These are phyloP conservation scores for Microstegium vimineum DNA, from an alignment of 176 grass and related monocot species.

Conservation along the genomic window DNA sequence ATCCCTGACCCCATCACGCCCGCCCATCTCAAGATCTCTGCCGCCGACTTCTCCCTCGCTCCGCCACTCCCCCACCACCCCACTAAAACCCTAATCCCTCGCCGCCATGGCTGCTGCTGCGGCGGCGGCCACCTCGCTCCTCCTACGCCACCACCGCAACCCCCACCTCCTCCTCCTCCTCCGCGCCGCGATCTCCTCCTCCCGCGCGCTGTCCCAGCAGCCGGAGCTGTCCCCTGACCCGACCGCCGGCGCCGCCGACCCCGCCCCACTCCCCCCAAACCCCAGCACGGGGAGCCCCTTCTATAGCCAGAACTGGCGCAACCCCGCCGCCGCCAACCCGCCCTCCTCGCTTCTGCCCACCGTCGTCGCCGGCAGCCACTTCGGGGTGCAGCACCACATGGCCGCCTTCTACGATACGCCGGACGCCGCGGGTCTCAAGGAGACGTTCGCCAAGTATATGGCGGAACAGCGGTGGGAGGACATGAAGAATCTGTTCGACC, in stretches of 20 bases:
- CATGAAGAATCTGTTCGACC: constrained; percentile 69
- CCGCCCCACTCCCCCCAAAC: constrained; percentile 69
- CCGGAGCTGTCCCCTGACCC: constrained; percentile 51
- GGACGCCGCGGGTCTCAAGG: constrained; percentile 52
- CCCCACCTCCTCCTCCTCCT: constrained; percentile 28
- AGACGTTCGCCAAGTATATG: constrained; percentile 62
- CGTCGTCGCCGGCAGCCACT: constrained; percentile 9
- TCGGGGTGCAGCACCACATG: constrained; percentile 2
- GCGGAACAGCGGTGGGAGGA: constrained; percentile 70
- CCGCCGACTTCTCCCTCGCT: constrained; percentile 8
- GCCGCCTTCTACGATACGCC: constrained; percentile 36
- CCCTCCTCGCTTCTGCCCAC: constrained; percentile 44
- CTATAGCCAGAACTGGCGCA: constrained; percentile 91
- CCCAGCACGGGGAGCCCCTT: constrained; percentile 82
- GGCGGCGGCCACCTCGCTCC: constrained; percentile 45
- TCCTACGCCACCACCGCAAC: constrained; percentile 46
- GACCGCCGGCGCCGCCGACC: not conserved
- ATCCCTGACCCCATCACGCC: not conserved
- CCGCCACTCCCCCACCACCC: not conserved
- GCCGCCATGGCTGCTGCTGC: constrained; percentile 60
- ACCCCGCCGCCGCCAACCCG: constrained; percentile 28
- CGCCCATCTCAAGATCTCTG: constrained; percentile 34
- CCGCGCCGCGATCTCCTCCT: constrained; percentile 62
- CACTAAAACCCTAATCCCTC: constrained; percentile 58
- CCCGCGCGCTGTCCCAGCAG: constrained; percentile 61